Evolutionary conservation across 1,284 basidiomycete species (phyloP), one percentile per base, ranked within the genome.

Genomic region (Heterobasidion annosum): DNA sequence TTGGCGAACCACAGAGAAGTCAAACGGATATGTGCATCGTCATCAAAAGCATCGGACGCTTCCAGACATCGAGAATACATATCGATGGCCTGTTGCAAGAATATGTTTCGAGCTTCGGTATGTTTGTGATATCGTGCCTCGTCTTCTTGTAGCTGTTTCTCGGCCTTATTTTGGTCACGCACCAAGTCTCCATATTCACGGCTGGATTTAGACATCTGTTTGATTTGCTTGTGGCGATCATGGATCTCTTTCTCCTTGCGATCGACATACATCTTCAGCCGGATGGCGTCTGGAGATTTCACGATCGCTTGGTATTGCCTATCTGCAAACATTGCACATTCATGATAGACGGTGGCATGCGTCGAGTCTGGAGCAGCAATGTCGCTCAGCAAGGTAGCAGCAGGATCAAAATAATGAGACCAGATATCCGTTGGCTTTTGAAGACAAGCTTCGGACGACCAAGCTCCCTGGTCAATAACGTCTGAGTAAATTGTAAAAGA

Each of bases 1-100:
- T 93, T 89, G 9, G 87, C 81, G 57, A 98, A 86, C 96, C 96
- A 99, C 1, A 99, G 74, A 1, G 94, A 95, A 61, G 85, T 86
- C 42, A 99, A 76, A 5, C 92, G 82, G 50, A 93, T 88, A 5
- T 89, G 75, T 0, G 82, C 83, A 56, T 88, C 82, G 34, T 88
- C 85, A 64, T 98, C 90, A 59, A 84, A 85, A 1, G 72, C 70
- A 62, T 94, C 88, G 0, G 87, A 86, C 1, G 76, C 67, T 15
- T 76, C 69, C 45, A 99, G 73, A 54, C 87, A 85, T 16, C 75
- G 77, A 0, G 92, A 85, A 67, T 93, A 93, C 88, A 95, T 94
- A 52, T 81, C 74, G 49, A 97, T 75, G 0, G 94, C 88, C 49
- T 83, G 79, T 40, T 75, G 71, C 12, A 98, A 77, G 66, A 93